phyloP scores from a whole-genome alignment of 2,329 filamentous ascomycete species.

The Thyridium curvatum region DNA sequence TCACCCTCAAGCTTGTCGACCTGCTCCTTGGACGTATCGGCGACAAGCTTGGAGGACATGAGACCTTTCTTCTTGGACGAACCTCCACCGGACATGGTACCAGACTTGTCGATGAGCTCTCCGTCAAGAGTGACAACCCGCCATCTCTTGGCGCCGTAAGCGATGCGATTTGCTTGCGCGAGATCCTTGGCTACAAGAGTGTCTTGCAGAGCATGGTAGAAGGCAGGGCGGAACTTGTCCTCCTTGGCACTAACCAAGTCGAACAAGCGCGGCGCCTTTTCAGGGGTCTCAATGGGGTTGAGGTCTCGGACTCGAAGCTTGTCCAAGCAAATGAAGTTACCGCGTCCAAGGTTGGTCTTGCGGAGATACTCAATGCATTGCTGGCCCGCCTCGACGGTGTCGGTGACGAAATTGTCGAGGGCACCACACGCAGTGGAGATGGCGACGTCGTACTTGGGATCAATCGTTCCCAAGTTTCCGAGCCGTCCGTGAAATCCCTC shows the following conservation, averaged over 20 bases:
- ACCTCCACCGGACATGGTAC: conserved; percentile 97
- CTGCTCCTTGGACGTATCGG: conserved; percentile 81
- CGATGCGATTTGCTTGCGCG: conserved; percentile 94
- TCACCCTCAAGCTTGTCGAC: conserved; percentile 82
- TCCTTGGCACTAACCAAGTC: conserved; percentile 88
- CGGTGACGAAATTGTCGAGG: conserved; percentile 94
- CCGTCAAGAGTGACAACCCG: conserved; percentile 93
- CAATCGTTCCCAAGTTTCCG: conserved; percentile 89
- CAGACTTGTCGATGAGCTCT: conserved; percentile 94
- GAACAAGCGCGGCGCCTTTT: conserved; percentile 86
- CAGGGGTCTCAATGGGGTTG: conserved; percentile 76
- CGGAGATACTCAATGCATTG: conserved; percentile 97
- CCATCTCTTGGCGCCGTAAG: conserved; percentile 90
- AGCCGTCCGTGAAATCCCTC: conserved; percentile 95
- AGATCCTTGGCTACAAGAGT: conserved; percentile 90
- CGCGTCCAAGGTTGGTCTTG: conserved; percentile 94
- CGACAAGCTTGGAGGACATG: conserved; percentile 94
- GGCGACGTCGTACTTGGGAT: conserved; percentile 92
- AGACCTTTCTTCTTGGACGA: conserved; percentile 83
- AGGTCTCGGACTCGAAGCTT: conserved; percentile 76
- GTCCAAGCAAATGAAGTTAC: conserved; percentile 94
- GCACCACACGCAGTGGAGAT: conserved; percentile 92
- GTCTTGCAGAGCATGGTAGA: conserved; percentile 92
- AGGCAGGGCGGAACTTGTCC: conserved; percentile 79
- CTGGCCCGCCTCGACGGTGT: conserved; percentile 91